A percentile compares a stretch with the other conserved stretches of the same genome.
These are phyloP conservation scores for Chalaropsis ovoidea DNA, from an alignment of 2,329 filamentous ascomycete species.

Conservation along the genomic window DNA sequence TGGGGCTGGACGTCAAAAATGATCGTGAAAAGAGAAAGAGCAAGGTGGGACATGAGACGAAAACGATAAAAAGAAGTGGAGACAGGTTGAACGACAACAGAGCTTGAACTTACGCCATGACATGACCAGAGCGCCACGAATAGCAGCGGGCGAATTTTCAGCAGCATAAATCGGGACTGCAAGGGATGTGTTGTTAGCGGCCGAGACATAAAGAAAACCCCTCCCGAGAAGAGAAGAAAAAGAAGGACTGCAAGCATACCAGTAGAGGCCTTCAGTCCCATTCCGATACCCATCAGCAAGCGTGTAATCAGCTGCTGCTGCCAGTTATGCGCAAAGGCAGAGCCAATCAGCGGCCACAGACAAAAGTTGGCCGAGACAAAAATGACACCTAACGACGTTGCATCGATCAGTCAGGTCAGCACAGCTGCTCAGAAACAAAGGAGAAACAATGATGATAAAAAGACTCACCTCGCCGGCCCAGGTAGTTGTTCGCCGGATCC, in stretches of 20 bases:
- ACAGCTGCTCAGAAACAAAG: no score
- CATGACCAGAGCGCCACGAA: constrained; percentile 46
- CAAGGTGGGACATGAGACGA: constrained; percentile 5
- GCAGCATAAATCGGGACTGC: constrained; percentile 44
- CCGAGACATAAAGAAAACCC: background rate
- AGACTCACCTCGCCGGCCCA: constrained; percentile 46
- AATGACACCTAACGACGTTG: constrained; percentile 40
- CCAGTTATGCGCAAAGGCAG: constrained; percentile 50
- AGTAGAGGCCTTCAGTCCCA: constrained; percentile 44
- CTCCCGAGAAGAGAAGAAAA: background rate
- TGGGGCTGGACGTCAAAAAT: background rate
- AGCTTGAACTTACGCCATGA: constrained; percentile 37
- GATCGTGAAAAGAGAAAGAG: constrained; percentile 12
- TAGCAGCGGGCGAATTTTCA: constrained; percentile 43
- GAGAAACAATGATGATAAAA: constrained; percentile 28
- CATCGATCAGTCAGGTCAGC: constrained; percentile 32
- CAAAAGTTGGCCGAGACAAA: constrained; percentile 55
- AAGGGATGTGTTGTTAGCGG: background rate
- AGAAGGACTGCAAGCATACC: constrained; percentile 15
- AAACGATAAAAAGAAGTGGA: background rate
- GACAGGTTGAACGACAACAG: constrained; percentile 1
- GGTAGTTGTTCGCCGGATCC: constrained; percentile 48
- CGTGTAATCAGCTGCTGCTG: constrained; percentile 42
- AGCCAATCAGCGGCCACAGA: constrained; percentile 50
- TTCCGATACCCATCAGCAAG: constrained; percentile 48